Base-by-base conservation (phyloP, 1,284 basidiomycete species). In the Fistulina hepatica region DNA sequence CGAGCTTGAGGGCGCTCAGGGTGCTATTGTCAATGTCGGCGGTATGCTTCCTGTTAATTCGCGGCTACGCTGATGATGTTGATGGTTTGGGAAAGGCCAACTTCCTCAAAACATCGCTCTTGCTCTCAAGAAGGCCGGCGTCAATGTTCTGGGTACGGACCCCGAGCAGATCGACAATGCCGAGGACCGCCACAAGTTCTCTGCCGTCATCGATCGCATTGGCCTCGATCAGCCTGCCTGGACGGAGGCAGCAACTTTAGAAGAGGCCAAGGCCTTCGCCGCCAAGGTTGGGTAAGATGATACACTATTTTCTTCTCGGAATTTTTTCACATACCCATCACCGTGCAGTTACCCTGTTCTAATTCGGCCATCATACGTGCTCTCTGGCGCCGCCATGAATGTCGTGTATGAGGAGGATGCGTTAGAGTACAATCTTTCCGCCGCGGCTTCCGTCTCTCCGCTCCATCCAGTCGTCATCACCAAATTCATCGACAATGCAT, bases 161-260 rank as follows among this genome's bases (percentile, higher is more conserved):
- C 95, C 95, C 10, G 73, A 79, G 42, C 86, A 81, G 62, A 98
- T 98, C 51, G 95, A 99, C 64, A 91, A 75, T 36, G 95, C 95
- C 33, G 95, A 99, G 64, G 94, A 99, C 65, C 82, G 95, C 47
- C 92, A 98, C 74, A 98, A 98, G 65, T 99, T 99, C 74, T 97
- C 91, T 8, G 81, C 82, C 36, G 84, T 97, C 44, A 76, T 99
- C 30, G 95, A 98, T 62, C 81, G 77, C 48, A 83, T 97, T 50
- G 90, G 88, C 39, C 88, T 98, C 39, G 95, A 98, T 59, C 95
- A 99, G 60, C 95, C 94, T 8, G 86, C 86, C 46, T 98, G 95
- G 95, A 70, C 75, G 21, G 95, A 98, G 59, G 91, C 88, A 24
- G 83, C 86, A 3, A 85, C 79, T 30, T 69, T 98, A 35, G 81